Evolutionary conservation across 371 early-diverging fungal genomes (phyloP).

Genomic region (Dentiscutata heterogama): DNA sequence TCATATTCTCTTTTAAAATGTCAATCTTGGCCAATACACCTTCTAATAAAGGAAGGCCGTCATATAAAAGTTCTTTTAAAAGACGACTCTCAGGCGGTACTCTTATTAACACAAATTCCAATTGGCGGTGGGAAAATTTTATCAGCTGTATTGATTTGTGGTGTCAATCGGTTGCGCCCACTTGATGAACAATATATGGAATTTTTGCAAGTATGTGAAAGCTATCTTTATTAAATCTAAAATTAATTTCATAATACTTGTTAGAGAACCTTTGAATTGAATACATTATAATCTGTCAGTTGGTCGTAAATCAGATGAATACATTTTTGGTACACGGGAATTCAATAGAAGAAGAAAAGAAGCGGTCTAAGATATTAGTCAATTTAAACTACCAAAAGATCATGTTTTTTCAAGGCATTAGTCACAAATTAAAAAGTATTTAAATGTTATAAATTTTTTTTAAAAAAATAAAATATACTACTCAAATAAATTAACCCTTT

Average conservation of each 20-base stretch:
- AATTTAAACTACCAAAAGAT: too few species aligned
- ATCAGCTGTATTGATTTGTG: conserved; percentile 52
- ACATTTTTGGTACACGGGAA: conserved; percentile 50
- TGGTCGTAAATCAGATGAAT: conserved; percentile 48
- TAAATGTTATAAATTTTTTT: conserved; percentile 58
- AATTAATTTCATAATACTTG: neutral
- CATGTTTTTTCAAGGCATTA: too few species aligned
- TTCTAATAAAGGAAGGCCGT: conserved; percentile 47
- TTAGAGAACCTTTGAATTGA: neutral
- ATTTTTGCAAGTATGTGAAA: conserved; percentile 44
- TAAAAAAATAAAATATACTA: conserved; percentile 54
- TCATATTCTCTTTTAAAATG: neutral
- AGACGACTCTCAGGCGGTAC: conserved; percentile 50
- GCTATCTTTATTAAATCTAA: neutral
- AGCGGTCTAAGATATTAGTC: conserved; percentile 51
- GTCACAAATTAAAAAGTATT: too few species aligned
- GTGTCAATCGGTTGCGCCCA: conserved; percentile 50
- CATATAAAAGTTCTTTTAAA: conserved; percentile 51
- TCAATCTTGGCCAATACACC: conserved; percentile 51
- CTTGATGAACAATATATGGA: conserved; percentile 54
- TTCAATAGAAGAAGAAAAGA: conserved; percentile 54
- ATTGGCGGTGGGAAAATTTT: conserved; percentile 48
- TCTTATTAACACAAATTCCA: conserved; percentile 51
- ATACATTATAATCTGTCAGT: neutral
- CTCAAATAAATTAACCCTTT: conserved; percentile 52